Conservation (phyloP, 441 rosid species). For the Erodium moschatum region DNA sequence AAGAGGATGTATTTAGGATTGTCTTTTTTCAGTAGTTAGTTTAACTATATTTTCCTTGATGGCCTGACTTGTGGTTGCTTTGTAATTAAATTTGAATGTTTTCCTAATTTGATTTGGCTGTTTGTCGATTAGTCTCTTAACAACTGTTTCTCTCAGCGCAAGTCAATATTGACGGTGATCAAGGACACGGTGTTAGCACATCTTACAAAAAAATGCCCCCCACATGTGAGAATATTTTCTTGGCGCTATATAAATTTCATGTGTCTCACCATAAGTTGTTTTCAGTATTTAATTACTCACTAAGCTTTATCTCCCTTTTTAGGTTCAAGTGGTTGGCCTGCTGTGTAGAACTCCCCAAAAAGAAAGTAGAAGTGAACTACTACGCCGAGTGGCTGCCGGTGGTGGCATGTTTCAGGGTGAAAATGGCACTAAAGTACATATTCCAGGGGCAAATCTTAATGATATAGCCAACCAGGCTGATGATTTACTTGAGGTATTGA, state of each 20-base stretch:
- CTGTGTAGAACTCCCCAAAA: slow-evolving; percentile 87
- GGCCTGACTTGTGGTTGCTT: background rate
- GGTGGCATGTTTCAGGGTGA: slow-evolving; percentile 74
- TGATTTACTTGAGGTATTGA: slow-evolving; percentile 78
- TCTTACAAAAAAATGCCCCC: slow-evolving; percentile 73
- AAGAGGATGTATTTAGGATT: background rate
- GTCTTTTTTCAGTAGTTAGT: background rate
- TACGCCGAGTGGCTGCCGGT: slow-evolving; percentile 93
- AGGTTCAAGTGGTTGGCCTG: slow-evolving; percentile 94
- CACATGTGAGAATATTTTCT: slow-evolving; percentile 50
- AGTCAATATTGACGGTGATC: slow-evolving; percentile 66
- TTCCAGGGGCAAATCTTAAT: slow-evolving; percentile 79
- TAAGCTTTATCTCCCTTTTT: slow-evolving; percentile 7
- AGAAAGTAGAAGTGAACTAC: slow-evolving; percentile 79
- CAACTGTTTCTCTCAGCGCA: slow-evolving; percentile 46
- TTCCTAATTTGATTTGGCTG: background rate
- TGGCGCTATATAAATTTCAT: background rate
- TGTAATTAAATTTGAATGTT: background rate
- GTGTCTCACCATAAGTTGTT: background rate
- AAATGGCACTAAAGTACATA: slow-evolving; percentile 65
- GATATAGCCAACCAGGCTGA: slow-evolving; percentile 96
- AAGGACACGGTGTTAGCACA: slow-evolving; percentile 87
- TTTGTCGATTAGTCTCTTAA: slow-evolving; percentile 8
- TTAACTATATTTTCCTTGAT: background rate
- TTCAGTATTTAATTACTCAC: background rate